A percentile compares a stretch with the other conserved stretches of the same genome.
These are phyloP conservation scores for Thalassiosira hispida DNA, from an alignment of 352 stramenopile genomes.

Conservation along the genomic window DNA sequence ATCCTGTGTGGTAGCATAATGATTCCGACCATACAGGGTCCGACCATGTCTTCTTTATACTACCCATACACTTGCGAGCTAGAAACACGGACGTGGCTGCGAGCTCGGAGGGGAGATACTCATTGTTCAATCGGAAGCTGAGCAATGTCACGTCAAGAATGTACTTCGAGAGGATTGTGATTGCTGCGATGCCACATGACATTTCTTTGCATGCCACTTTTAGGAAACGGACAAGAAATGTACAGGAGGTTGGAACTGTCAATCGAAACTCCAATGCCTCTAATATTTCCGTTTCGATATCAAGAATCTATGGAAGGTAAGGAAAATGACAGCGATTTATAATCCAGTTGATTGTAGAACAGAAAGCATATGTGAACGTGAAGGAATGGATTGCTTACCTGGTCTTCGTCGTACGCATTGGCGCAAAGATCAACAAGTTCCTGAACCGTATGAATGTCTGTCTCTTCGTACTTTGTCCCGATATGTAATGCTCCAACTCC, in stretches of 20 bases:
- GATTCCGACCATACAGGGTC: slow-evolving; percentile 23
- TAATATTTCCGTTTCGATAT: slow-evolving; percentile 93
- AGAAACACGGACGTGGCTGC: slow-evolving; percentile 94
- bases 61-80: slow-evolving; percentile 76
- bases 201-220: slow-evolving; percentile 71
- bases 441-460: slow-evolving; percentile 15
- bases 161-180: slow-evolving; percentile 90
- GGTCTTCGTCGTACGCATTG: slow-evolving; percentile 88
- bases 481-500: slow-evolving; percentile 92
- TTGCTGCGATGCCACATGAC: slow-evolving; percentile 64
- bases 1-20: slow-evolving; percentile 84
- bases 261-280: slow-evolving; percentile 92
- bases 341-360: neutral
- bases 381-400: slow-evolving; percentile 21
- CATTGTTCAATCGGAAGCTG: slow-evolving; percentile 93
- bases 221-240: slow-evolving; percentile 94
- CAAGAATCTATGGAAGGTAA: slow-evolving; percentile 58
- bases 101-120: slow-evolving; percentile 93
- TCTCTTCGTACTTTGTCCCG: slow-evolving; percentile 84
- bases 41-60: neutral
- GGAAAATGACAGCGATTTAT: neutral
- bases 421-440: slow-evolving; percentile 93
- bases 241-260: slow-evolving; percentile 90
- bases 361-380: slow-evolving; percentile 60
- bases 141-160: slow-evolving; percentile 94